phyloP scores from a whole-genome alignment of 169 alveolate species.

The Theileria orientalis region DNA sequence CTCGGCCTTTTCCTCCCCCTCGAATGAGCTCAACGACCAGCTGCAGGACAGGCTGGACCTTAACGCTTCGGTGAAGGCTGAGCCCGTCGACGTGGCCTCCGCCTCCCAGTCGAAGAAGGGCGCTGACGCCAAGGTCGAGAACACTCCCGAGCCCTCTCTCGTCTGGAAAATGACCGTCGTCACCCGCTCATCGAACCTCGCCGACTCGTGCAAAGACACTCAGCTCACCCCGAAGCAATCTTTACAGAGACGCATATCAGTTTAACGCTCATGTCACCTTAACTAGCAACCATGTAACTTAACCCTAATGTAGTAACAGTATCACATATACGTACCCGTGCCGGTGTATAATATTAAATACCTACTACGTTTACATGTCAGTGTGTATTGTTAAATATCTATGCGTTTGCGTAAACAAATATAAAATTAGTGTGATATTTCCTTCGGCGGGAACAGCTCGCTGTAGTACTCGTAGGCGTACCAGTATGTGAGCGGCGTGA shows the following conservation, averaged over 20 bases:
- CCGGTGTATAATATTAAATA: no score
- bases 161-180: background rate
- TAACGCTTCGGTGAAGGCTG: no score
- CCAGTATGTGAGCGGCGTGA: slow-evolving; percentile 58
- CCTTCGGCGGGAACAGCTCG: slow-evolving; percentile 31
- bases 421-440: slow-evolving; percentile 28
- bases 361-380: no score
- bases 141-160: background rate
- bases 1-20: no score
- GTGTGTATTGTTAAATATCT: background rate
- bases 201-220: background rate
- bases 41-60: no score
- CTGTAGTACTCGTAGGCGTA: slow-evolving; percentile 25
- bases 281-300: no score
- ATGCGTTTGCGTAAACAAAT: background rate
- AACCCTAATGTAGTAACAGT: no score
- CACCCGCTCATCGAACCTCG: background rate
- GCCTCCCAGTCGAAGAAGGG: no score
- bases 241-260: background rate
- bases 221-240: background rate
- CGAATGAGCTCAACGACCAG: no score
- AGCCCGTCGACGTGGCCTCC: no score
- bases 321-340: no score
- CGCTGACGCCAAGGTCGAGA: no score
- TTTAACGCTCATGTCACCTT: background rate